Evolutionary conservation across 441 rosid genomes (phyloP).

Genomic region (Pelargonium myrrhifolium): DNA sequence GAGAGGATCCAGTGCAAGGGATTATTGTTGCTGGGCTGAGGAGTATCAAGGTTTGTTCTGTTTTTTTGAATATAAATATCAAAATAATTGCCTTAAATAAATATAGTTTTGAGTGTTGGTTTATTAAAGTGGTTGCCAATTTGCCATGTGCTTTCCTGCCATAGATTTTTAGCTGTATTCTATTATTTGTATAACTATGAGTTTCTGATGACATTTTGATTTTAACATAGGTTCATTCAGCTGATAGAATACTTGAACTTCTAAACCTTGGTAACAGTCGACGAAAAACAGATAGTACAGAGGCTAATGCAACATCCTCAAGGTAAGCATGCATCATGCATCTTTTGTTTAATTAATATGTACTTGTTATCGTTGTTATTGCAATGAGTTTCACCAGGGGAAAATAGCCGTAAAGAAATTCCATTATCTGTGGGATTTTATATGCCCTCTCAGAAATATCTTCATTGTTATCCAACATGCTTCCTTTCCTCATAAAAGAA

Average conservation of each 20-base stretch:
- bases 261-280: constrained; percentile 83
- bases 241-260: constrained; percentile 84
- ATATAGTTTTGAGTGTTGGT: constrained; percentile 6
- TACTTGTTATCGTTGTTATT: constrained; percentile 9
- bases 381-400: not conserved
- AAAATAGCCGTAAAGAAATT: not conserved
- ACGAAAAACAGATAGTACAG: constrained; percentile 83
- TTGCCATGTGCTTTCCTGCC: not conserved
- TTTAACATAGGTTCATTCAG: constrained; percentile 60
- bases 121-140: not conserved
- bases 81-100: not conserved
- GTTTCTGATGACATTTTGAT: constrained; percentile 19
- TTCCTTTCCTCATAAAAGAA: too few relatives aligned
- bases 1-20: constrained; percentile 94
- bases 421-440: not conserved
- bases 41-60: constrained; percentile 61
- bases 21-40: constrained; percentile 79
- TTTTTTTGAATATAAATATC: constrained; percentile 4
- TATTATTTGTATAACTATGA: constrained; percentile 5
- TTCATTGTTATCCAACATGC: too few relatives aligned
- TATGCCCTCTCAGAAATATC: too few relatives aligned
- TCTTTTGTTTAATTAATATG: not conserved
- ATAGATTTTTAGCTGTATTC: not conserved
- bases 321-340: constrained; percentile 35
- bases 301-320: constrained; percentile 83